phyloP scores from a whole-genome alignment of 305 asterid species.

The Fraxinus ornus region DNA sequence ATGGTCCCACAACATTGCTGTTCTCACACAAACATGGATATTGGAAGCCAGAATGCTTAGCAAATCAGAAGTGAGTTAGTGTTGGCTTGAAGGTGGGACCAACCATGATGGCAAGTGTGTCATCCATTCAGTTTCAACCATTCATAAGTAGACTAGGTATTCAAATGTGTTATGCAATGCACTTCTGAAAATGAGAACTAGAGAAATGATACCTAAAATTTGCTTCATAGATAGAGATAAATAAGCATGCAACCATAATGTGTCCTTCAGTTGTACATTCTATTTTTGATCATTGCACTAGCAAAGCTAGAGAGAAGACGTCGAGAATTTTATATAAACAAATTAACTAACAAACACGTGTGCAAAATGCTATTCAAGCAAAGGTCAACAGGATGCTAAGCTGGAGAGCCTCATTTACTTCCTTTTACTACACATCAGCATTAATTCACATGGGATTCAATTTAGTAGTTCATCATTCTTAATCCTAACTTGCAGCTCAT shows the following conservation, averaged over 20 bases:
- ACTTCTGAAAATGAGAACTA: not conserved
- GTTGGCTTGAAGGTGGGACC: not conserved
- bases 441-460: not conserved
- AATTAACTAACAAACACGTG: not conserved
- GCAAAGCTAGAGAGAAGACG: not conserved
- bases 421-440: not conserved
- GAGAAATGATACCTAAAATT: not conserved
- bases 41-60: not conserved
- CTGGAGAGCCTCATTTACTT: not conserved
- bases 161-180: not conserved
- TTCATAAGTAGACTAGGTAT: not conserved
- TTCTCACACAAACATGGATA: not conserved
- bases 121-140: constrained; percentile 1
- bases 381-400: not conserved
- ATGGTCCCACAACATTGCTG: not conserved
- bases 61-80: not conserved
- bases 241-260: not conserved
- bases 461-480: not conserved
- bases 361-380: not conserved
- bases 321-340: not conserved
- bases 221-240: not conserved
- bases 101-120: not conserved
- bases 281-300: not conserved
- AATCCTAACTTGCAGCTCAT: not conserved
- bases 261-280: not conserved